Conservation (phyloP, 495 filamentous ascomycete species). For the Parachaetomium inaequale region DNA sequence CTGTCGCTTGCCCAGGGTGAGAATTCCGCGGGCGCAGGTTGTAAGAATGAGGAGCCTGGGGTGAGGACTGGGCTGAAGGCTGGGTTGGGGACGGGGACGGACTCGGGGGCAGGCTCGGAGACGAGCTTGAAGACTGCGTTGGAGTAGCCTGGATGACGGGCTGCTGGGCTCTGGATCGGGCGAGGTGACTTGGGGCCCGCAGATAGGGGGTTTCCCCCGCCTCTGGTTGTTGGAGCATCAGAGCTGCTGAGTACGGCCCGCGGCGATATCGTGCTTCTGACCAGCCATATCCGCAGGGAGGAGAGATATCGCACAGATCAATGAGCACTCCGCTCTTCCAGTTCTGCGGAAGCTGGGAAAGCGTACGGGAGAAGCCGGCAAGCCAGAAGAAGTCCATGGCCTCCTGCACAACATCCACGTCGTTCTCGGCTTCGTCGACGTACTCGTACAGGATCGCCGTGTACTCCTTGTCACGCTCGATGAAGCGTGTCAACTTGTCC, state of each 20-base stretch:
- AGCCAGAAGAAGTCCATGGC: constrained; percentile 2
- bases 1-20: too few species aligned
- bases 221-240: background rate
- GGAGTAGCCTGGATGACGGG: too few species aligned
- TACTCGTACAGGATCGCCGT: constrained; percentile 4
- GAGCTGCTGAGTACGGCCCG: background rate
- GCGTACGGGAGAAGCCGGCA: background rate
- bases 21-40: background rate
- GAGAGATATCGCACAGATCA: constrained; percentile 3
- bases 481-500: background rate
- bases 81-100: too few species aligned
- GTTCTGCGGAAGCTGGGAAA: background rate
- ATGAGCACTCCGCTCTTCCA: constrained; percentile 8
- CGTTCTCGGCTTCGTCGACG: constrained; percentile 8
- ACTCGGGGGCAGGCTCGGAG: too few species aligned
- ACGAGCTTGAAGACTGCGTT: too few species aligned
- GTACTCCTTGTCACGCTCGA: background rate
- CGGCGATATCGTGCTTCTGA: background rate
- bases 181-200: background rate
- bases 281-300: constrained; percentile 7
- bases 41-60: background rate
- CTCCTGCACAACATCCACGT: background rate
- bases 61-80: background rate
- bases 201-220: too few species aligned
- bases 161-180: background rate